A percentile compares a stretch with the other conserved stretches of the same genome.
These are phyloP conservation scores for Leccinum fibrillosum DNA, from an alignment of 768 basidiomycete genomes.

Conservation along the genomic window DNA sequence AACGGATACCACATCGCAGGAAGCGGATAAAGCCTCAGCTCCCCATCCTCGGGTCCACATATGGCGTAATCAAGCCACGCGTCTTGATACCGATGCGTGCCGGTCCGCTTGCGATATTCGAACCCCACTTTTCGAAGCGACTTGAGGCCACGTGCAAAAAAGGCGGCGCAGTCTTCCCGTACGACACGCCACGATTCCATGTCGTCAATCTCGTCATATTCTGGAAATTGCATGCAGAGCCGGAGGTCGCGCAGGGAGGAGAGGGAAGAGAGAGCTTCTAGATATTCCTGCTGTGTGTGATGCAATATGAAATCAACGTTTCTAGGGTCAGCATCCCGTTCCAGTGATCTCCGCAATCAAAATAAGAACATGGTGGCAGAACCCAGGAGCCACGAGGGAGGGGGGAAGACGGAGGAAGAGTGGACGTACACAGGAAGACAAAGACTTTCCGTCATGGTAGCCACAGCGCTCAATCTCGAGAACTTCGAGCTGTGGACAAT, in stretches of 20 bases:
- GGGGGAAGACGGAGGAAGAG: conserved; percentile 12
- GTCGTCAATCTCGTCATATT: conserved; percentile 32
- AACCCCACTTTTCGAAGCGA: conserved; percentile 32
- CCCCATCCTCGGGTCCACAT: conserved; percentile 18
- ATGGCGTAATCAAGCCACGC: conserved; percentile 35
- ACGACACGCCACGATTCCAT: conserved; percentile 31
- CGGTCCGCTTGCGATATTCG: conserved; percentile 36
- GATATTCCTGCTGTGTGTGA: conserved; percentile 34
- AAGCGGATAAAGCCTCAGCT: conserved; percentile 19
- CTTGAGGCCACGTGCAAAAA: conserved; percentile 32
- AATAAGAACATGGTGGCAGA: conserved; percentile 16
- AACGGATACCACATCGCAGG: conserved; percentile 33
- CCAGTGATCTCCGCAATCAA: conserved; percentile 19
- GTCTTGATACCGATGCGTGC: conserved; percentile 35
- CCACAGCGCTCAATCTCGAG: conserved; percentile 36
- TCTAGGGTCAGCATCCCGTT: conserved; percentile 30
- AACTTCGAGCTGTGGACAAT: conserved; percentile 31
- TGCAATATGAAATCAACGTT: conserved; percentile 26
- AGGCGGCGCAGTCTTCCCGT: conserved; percentile 26
- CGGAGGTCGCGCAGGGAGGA: conserved; percentile 28
- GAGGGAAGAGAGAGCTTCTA: conserved; percentile 30
- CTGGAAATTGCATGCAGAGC: conserved; percentile 36
- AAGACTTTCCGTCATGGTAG: conserved; percentile 36
- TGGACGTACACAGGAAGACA: conserved; percentile 34
- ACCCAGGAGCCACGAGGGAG: conserved; percentile 10